Conservation (phyloP, 2,329 filamentous ascomycete species). For the Fusarium zealandicum region DNA sequence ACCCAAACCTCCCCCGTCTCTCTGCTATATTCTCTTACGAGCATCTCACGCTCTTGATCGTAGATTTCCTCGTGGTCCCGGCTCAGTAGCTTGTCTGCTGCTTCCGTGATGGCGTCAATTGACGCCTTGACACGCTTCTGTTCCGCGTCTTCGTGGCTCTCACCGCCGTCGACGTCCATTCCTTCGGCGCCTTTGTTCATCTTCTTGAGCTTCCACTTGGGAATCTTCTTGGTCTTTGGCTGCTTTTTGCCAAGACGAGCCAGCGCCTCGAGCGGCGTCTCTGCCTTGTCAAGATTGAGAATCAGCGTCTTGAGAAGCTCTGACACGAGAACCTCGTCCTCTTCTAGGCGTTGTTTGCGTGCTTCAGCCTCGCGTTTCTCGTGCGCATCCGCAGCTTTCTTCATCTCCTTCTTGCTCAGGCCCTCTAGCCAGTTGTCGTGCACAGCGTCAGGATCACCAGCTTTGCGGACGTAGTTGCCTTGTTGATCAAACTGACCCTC, state of each 20-base stretch:
- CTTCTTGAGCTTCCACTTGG: slow-evolving; percentile 76
- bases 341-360: slow-evolving; percentile 72
- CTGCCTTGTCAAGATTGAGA: slow-evolving; percentile 74
- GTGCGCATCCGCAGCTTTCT: slow-evolving; percentile 83
- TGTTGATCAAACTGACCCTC: slow-evolving; percentile 91
- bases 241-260: slow-evolving; percentile 77
- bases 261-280: slow-evolving; percentile 88
- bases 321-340: slow-evolving; percentile 76
- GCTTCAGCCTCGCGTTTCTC: slow-evolving; percentile 83
- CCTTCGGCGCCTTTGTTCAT: slow-evolving; percentile 59
- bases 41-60: slow-evolving; percentile 82
- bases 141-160: slow-evolving; percentile 65
- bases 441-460: slow-evolving; percentile 83
- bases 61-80: slow-evolving; percentile 91
- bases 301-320: slow-evolving; percentile 81
- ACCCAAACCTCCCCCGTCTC: slow-evolving; percentile 90
- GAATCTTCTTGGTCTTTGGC: slow-evolving; percentile 64
- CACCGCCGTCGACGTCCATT: slow-evolving; percentile 74
- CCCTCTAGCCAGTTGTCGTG: slow-evolving; percentile 95
- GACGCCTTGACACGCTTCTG: slow-evolving; percentile 74
- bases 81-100: slow-evolving; percentile 84
- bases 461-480: slow-evolving; percentile 91
- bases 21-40: slow-evolving; percentile 81
- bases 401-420: slow-evolving; percentile 92
- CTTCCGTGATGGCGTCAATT: slow-evolving; percentile 85